Evolutionary conservation across 768 basidiomycete species (phyloP).

Genomic region (Trametes elegans): DNA sequence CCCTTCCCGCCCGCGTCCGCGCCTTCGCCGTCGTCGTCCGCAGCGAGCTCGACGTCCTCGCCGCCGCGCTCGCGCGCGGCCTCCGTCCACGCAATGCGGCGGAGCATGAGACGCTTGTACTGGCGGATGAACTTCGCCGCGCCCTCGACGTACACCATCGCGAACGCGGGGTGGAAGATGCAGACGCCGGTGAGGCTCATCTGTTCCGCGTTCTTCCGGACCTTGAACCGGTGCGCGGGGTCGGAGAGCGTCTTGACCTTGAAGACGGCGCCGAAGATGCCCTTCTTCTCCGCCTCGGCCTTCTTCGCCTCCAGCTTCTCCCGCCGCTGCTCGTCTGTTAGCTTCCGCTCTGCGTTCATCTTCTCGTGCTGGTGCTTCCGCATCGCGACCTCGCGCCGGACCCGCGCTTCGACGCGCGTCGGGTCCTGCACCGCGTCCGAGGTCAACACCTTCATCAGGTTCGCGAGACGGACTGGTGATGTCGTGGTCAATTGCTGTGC

Average conservation of each 20-base stretch:
- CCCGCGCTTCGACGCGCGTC: slow-evolving; percentile 94
- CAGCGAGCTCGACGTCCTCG: slow-evolving; percentile 68
- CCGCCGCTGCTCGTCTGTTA: slow-evolving; percentile 85
- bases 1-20: slow-evolving; percentile 33
- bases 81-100: slow-evolving; percentile 94
- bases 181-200: slow-evolving; percentile 83
- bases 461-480: slow-evolving; percentile 81
- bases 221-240: slow-evolving; percentile 92
- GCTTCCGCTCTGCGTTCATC: slow-evolving; percentile 89
- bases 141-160: slow-evolving; percentile 92
- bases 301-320: slow-evolving; percentile 90
- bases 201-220: slow-evolving; percentile 95
- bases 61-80: slow-evolving; percentile 74
- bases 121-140: slow-evolving; percentile 79
- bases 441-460: slow-evolving; percentile 97
- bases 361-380: slow-evolving; percentile 88
- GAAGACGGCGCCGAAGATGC: slow-evolving; percentile 79
- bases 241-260: slow-evolving; percentile 90
- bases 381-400: slow-evolving; percentile 89
- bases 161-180: slow-evolving; percentile 88
- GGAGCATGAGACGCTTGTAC: slow-evolving; percentile 84
- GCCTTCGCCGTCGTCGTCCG: slow-evolving; percentile 38
- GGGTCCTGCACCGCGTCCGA: slow-evolving; percentile 97
- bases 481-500: slow-evolving; percentile 6
- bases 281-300: slow-evolving; percentile 84